Percentiles rank a stretch among this genome's conserved stretches.
Conservation (phyloP, 345 rosid genomes). For the Orychophragmus violaceus region DNA sequence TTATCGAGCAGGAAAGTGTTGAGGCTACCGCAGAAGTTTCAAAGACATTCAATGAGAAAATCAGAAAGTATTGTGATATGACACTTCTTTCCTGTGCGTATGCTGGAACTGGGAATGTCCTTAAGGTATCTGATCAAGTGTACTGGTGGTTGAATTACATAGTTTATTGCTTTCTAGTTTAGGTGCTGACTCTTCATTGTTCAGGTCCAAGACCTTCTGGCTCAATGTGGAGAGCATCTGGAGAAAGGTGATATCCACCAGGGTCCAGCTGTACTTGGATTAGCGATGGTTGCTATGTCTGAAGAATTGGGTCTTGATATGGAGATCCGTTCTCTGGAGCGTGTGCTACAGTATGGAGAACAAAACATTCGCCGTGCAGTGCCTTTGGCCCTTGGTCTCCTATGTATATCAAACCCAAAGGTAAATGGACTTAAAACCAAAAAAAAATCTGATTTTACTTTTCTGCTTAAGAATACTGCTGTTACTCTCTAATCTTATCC, state of each 20-base stretch:
- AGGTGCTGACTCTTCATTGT: conserved; percentile 18
- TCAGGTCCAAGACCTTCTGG: conserved; percentile 89
- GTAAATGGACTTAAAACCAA: no score
- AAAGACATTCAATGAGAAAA: conserved; percentile 85
- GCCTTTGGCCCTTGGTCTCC: conserved; percentile 96
- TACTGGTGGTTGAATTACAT: conserved; percentile 10
- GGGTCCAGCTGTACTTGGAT: conserved; percentile 95
- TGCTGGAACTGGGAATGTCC: conserved; percentile 97
- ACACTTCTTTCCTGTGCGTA: conserved; percentile 94
- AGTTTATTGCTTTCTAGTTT: conserved; percentile 7
- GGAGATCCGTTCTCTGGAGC: conserved; percentile 92
- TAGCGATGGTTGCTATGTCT: conserved; percentile 99
- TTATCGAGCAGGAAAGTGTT: conserved; percentile 59
- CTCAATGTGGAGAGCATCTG: conserved; percentile 82
- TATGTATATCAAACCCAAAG: conserved; percentile 97
- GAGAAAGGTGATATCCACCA: conserved; percentile 86
- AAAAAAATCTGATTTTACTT: background rate
- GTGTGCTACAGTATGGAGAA: conserved; percentile 91
- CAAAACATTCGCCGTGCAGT: conserved; percentile 83
- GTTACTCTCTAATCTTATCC: background rate
- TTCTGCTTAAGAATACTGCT: background rate
- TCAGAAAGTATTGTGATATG: conserved; percentile 86
- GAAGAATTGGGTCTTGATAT: conserved; percentile 97
- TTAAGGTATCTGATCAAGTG: conserved; percentile 53
- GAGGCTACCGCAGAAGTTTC: conserved; percentile 98